A percentile compares a stretch with the other conserved stretches of the same genome.
Evolutionary conservation across 2,329 filamentous ascomycete species (phyloP).

Genomic region (Clonostachys rosea): DNA sequence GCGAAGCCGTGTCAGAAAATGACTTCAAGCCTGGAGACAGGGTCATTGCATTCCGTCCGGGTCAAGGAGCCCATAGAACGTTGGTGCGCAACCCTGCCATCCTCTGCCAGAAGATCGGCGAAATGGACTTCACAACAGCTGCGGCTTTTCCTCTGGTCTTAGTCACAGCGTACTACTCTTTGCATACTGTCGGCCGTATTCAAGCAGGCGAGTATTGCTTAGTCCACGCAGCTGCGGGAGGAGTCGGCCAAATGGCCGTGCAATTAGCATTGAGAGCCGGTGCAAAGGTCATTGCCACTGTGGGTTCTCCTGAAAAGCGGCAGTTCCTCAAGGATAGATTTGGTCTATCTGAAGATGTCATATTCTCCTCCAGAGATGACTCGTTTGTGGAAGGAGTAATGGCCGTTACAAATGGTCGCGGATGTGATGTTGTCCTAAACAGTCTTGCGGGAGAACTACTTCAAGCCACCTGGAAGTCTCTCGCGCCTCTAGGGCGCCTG

Average conservation of each 20-base stretch:
- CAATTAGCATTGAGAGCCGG: conserved; percentile 8
- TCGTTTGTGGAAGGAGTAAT: conserved; percentile 18
- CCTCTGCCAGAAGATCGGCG: conserved; percentile 5
- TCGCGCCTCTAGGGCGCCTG: conserved; percentile 24
- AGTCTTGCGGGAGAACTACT: conserved; percentile 17
- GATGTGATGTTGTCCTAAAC: conserved; percentile 24
- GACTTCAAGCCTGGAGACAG: conserved; percentile 8
- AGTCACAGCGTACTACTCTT: conserved; percentile 2
- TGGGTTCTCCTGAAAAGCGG: conserved; percentile 14
- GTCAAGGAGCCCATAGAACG: conserved; percentile 20
- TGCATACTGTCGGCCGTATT: conserved; percentile 12
- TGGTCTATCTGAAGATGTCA: conserved; percentile 14
- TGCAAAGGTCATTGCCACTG: conserved; percentile 16
- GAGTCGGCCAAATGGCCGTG: conserved; percentile 16
- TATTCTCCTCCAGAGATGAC: conserved; percentile 13
- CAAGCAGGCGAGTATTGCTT: conserved; percentile 18
- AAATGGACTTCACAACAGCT: conserved; percentile 16
- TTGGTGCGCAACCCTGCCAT: conserved; percentile 3
- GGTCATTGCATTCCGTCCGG: conserved; percentile 13
- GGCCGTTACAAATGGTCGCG: conserved; percentile 12
- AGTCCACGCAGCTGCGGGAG: conserved; percentile 17
- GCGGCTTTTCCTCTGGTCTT: conserved; percentile 5
- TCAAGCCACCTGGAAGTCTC: conserved; percentile 19
- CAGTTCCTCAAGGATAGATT: conserved; percentile 12
- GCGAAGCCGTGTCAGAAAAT: conserved; percentile 6